phyloP scores from a whole-genome alignment of 1,139 yeast genomes.

The Nakaseomyces kungkrabaensis region DNA sequence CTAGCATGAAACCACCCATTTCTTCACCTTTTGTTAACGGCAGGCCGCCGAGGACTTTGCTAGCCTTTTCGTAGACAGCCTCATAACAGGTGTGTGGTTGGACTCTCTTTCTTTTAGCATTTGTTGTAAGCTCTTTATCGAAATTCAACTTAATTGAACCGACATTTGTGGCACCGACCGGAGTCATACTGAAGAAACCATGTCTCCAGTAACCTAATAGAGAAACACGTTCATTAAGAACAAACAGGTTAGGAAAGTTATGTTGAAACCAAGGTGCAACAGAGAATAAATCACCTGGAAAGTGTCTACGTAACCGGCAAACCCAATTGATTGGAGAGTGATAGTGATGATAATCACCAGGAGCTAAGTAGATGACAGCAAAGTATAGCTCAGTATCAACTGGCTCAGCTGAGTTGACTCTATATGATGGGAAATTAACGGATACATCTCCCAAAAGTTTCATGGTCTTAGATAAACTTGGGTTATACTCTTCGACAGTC shows the following conservation, averaged over 20 bases:
- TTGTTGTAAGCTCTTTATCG: conserved; percentile 83
- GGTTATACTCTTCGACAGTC: conserved; percentile 37
- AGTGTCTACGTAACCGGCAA: conserved; percentile 83
- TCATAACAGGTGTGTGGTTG: conserved; percentile 79
- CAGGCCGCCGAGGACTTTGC: conserved; percentile 70
- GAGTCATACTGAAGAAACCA: conserved; percentile 97
- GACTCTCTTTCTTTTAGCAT: conserved; percentile 30
- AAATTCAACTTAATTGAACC: conserved; percentile 90
- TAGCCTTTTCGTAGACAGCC: conserved; percentile 81
- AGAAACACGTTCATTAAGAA: conserved; percentile 91
- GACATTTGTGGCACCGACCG: conserved; percentile 98
- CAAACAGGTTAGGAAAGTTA: conserved; percentile 76
- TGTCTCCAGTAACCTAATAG: conserved; percentile 91
- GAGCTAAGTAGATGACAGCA: conserved; percentile 90
- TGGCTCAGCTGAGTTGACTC: conserved; percentile 16
- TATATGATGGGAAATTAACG: conserved; percentile 13
- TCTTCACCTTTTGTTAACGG: conserved; percentile 90
- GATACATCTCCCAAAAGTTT: conserved; percentile 24
- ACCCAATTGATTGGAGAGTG: conserved; percentile 98
- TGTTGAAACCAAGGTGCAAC: conserved; percentile 95
- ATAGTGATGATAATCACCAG: conserved; percentile 96
- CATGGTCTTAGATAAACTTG: conserved; percentile 29
- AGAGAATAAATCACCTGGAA: conserved; percentile 88
- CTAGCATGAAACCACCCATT: conserved; percentile 94
- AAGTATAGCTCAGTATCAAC: conserved; percentile 58